Evolutionary conservation across 352 stramenopile genomes (phyloP), one percentile per base, ranked within the genome.

Genomic region (Aphanomyces invadans): DNA sequence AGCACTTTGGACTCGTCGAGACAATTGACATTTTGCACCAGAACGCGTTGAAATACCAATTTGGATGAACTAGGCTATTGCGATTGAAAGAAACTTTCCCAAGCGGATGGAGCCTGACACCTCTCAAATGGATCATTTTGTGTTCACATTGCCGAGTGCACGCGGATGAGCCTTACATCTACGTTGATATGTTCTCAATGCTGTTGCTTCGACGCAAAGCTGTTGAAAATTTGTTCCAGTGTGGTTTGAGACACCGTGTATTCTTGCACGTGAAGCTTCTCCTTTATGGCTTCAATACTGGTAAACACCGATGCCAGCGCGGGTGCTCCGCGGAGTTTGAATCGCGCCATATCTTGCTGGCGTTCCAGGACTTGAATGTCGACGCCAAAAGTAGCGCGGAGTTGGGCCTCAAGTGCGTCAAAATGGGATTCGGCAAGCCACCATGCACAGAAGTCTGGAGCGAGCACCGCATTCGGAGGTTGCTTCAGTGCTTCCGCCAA

Each of bases 141-240:
- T n/a, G n/a, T n/a, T n/a, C n/a, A n/a, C n/a, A n/a, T n/a, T n/a
- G n/a, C n/a, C n/a, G n/a, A n/a, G n/a, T n/a, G n/a, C n/a, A n/a
- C n/a, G n/a, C n/a, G n/a, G n/a, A n/a, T n/a, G n/a, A n/a, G n/a
- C n/a, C n/a, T n/a, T n/a, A n/a, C n/a, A n/a, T n/a, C n/a, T n/a
- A n/a, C n/a, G n/a, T n/a, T n/a, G n/a, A n/a, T n/a, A n/a, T n/a
- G n/a, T n/a, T n/a, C n/a, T n/a, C n/a, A n/a, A n/a, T n/a, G n/a
- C 19, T 71, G 68, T 17, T 95, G 87, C 44, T 93, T 73, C 4
- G 73, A 76, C 1, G 88, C 88, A 62, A 96, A 96, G 15, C 70
- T 73, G 68, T 96, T 95, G 73, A 97, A 97, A 23, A 97, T 90
- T 70, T 96, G 88, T 75, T 97, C 87, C 33, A 96, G 62, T 21